Conservation (phyloP, 2,329 filamentous ascomycete genomes). For the Pseudocercospora pini-densiflorae region DNA sequence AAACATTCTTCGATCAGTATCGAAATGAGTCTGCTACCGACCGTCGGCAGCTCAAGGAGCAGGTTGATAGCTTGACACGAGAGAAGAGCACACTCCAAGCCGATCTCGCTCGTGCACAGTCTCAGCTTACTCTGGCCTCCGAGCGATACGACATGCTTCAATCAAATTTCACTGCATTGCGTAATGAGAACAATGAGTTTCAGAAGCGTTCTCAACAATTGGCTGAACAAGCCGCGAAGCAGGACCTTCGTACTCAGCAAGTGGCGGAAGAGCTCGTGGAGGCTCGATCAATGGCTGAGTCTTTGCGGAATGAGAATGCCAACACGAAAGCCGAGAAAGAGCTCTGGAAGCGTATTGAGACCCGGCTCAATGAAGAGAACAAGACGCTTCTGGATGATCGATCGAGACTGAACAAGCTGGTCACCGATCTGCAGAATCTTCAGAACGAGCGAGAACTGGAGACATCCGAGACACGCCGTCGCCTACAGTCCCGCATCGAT, state of each 20-base stretch:
- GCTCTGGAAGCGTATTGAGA: conserved; percentile 91
- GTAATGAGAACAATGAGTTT: conserved; percentile 82
- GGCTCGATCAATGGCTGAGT: conserved; percentile 78
- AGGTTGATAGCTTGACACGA: conserved; percentile 77
- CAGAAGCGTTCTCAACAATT: conserved; percentile 79
- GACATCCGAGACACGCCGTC: conserved; percentile 79
- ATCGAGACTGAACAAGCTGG: conserved; percentile 77
- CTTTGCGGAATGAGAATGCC: conserved; percentile 84
- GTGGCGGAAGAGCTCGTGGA: conserved; percentile 93
- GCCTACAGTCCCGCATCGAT: conserved; percentile 78
- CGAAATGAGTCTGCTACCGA: conserved; percentile 84
- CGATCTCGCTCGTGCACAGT: conserved; percentile 78
- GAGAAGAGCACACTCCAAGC: conserved; percentile 84
- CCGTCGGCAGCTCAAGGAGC: conserved; percentile 79
- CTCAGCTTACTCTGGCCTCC: conserved; percentile 78
- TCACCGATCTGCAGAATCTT: conserved; percentile 83
- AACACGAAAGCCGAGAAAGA: conserved; percentile 96
- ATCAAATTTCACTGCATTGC: conserved; percentile 80
- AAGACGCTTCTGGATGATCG: conserved; percentile 84
- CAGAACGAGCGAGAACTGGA: conserved; percentile 89
- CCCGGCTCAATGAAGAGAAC: conserved; percentile 85
- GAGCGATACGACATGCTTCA: conserved; percentile 91
- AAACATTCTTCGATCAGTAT: conserved; percentile 87
- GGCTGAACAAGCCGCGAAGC: conserved; percentile 83
- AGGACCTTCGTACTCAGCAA: conserved; percentile 88